Conservation (phyloP, 805 yeast genomes). For the Kluyveromyces nonfermentans region DNA sequence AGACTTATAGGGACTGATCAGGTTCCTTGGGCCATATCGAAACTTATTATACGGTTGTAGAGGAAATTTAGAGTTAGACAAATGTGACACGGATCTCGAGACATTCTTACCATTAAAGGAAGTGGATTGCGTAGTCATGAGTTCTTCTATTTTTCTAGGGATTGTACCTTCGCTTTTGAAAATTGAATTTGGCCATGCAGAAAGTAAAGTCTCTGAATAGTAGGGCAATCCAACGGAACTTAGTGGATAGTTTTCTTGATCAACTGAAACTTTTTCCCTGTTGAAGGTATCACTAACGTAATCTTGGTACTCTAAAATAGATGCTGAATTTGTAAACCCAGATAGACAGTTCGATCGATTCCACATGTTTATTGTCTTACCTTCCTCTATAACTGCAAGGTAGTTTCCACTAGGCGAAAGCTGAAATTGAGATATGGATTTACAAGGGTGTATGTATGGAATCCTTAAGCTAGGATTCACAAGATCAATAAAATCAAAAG, state of each 20-base stretch:
- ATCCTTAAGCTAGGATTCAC: conserved; percentile 53
- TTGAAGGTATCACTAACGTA: conserved; percentile 30
- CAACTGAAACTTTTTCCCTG: conserved; percentile 26
- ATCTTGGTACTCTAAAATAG: conserved; percentile 46
- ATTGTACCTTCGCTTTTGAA: conserved; percentile 57
- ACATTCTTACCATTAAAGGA: conserved; percentile 4
- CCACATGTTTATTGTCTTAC: conserved; percentile 38
- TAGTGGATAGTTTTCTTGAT: conserved; percentile 46
- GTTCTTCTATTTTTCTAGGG: conserved; percentile 44
- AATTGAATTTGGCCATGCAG: conserved; percentile 65
- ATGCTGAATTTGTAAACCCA: conserved; percentile 30
- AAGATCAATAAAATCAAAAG: conserved; percentile 76
- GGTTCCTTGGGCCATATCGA: conserved; percentile 50
- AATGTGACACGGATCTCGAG: conserved; percentile 3
- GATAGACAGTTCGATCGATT: conserved; percentile 16
- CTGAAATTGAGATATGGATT: conserved; percentile 24
- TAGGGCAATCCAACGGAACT: conserved; percentile 79
- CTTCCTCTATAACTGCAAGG: conserved; percentile 57
- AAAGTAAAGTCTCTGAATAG: conserved; percentile 64
- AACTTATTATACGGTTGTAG: conserved; percentile 46
- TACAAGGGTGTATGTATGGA: conserved; percentile 30
- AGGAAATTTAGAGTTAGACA: conserved; percentile 29
- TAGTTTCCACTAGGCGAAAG: conserved; percentile 60
- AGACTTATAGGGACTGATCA: conserved; percentile 35
- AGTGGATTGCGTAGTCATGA: conserved; percentile 11